These are phyloP conservation scores for Albophoma yamanashiensis DNA, from an alignment of 2,329 filamentous ascomycete species.

Conservation along the genomic window DNA sequence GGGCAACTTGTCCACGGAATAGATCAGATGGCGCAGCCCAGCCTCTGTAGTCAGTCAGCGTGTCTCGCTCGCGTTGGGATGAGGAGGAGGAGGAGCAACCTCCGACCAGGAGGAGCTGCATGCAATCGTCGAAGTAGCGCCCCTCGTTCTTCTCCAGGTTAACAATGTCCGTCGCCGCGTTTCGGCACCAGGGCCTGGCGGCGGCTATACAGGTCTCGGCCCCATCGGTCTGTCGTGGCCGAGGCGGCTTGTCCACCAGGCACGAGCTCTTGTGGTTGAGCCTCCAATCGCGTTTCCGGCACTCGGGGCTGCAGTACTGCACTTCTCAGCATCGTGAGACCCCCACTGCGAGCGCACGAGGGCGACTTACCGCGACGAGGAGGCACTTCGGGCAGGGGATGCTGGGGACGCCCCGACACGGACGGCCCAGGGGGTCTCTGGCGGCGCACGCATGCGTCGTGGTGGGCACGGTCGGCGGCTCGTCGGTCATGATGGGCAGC, in stretches of 20 bases:
- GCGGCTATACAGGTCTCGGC: neutral
- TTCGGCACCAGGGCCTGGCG: slow-evolving; percentile 6
- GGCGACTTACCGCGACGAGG: slow-evolving; percentile 9
- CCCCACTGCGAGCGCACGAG: neutral
- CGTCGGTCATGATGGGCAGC: neutral
- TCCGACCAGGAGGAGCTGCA: slow-evolving; percentile 12
- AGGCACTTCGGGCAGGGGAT: slow-evolving; percentile 9
- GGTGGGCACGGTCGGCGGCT: neutral
- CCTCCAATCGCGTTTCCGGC: slow-evolving; percentile 5
- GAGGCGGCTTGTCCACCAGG: neutral
- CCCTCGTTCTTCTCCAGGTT: slow-evolving; percentile 16
- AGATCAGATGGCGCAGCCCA: slow-evolving; percentile 14
- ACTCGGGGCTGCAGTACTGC: slow-evolving; percentile 13
- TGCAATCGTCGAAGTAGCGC: slow-evolving; percentile 6
- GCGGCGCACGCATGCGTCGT: slow-evolving; percentile 6
- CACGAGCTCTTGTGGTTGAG: slow-evolving; percentile 5
- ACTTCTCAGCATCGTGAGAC: neutral
- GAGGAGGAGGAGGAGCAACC: slow-evolving; percentile 4
- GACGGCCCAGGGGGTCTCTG: neutral
- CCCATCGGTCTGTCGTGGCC: neutral
- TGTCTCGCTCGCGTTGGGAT: neutral
- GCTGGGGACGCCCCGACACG: slow-evolving; percentile 2
- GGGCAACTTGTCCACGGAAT: slow-evolving; percentile 11
- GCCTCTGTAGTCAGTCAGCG: slow-evolving; percentile 5
- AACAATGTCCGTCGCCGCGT: slow-evolving; percentile 14